Percentiles rank a stretch among this genome's conserved stretches.
These are phyloP conservation scores for Verticillium zaregamsianum DNA, from an alignment of 2,329 filamentous ascomycete genomes.

Conservation along the genomic window DNA sequence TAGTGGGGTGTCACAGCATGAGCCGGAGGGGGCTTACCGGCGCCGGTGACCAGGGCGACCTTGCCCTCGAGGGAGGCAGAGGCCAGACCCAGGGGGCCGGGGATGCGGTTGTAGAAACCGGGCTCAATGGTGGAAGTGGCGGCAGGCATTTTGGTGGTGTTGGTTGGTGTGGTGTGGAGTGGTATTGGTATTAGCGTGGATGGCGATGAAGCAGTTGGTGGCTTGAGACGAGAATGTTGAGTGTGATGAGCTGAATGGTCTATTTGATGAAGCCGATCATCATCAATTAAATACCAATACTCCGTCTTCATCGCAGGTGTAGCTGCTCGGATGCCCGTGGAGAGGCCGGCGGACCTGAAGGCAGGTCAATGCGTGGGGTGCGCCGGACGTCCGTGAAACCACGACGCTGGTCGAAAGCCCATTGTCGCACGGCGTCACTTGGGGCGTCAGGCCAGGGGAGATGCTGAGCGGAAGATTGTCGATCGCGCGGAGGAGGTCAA, in stretches of 20 bases:
- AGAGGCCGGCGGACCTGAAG: background rate
- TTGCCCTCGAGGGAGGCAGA: constrained; percentile 72
- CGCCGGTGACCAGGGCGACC: constrained; percentile 77
- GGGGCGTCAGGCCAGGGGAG: background rate
- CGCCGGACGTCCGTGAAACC: constrained; percentile 3
- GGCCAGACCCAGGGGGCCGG: constrained; percentile 31
- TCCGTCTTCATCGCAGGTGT: background rate
- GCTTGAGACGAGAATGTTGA: background rate
- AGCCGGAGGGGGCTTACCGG: constrained; percentile 24
- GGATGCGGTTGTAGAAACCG: constrained; percentile 31
- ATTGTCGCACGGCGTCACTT: background rate
- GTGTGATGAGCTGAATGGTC: background rate
- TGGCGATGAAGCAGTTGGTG: background rate
- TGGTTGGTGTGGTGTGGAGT: background rate
- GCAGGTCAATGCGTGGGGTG: background rate
- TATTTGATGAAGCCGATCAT: background rate
- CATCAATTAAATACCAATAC: background rate
- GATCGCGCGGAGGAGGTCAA: background rate
- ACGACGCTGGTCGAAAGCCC: background rate
- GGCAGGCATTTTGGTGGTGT: constrained; percentile 27
- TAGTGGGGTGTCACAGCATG: background rate
- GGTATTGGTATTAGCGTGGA: background rate
- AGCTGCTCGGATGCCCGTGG: constrained; percentile 2
- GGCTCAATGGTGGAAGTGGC: constrained; percentile 13
- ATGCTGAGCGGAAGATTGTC: background rate